A percentile compares a stretch with the other conserved stretches of the same genome.
Evolutionary conservation across 2,329 filamentous ascomycete genomes (phyloP).

Genomic region (Lasiodiplodia hormozganensis): DNA sequence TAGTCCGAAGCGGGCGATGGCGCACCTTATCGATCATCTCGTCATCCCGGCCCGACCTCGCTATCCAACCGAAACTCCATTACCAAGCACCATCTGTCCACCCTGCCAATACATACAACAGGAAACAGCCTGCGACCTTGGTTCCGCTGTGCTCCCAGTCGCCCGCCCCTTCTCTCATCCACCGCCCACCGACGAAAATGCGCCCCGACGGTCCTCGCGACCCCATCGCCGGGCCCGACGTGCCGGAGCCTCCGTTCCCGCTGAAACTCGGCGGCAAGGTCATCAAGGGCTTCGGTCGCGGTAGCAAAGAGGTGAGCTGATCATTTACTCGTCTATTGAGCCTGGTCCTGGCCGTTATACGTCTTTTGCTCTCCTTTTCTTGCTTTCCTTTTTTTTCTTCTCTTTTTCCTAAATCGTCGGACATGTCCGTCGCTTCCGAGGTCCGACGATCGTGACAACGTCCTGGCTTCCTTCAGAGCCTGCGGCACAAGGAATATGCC

Average conservation of each 20-base stretch:
- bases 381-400: neutral
- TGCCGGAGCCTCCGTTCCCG: constrained; percentile 81
- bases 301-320: constrained; percentile 79
- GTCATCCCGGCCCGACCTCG: constrained; percentile 15
- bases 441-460: neutral
- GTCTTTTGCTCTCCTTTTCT: neutral
- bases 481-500: neutral
- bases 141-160: neutral
- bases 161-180: neutral
- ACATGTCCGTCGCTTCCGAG: constrained; percentile 5
- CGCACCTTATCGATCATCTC: constrained; percentile 13
- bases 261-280: constrained; percentile 84
- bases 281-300: constrained; percentile 90
- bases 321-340: neutral
- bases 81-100: constrained; percentile 9
- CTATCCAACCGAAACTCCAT: constrained; percentile 15
- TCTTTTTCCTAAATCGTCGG: neutral
- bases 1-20: constrained; percentile 3
- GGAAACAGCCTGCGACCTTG: neutral
- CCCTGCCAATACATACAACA: neutral
- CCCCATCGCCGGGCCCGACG: constrained; percentile 75
- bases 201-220: constrained; percentile 64
- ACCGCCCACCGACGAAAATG: constrained; percentile 21
- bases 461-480: neutral
- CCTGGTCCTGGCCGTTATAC: no score